phyloP scores from a whole-genome alignment of 2,329 filamentous ascomycete genomes.

The Aspergillus tubingensis region DNA sequence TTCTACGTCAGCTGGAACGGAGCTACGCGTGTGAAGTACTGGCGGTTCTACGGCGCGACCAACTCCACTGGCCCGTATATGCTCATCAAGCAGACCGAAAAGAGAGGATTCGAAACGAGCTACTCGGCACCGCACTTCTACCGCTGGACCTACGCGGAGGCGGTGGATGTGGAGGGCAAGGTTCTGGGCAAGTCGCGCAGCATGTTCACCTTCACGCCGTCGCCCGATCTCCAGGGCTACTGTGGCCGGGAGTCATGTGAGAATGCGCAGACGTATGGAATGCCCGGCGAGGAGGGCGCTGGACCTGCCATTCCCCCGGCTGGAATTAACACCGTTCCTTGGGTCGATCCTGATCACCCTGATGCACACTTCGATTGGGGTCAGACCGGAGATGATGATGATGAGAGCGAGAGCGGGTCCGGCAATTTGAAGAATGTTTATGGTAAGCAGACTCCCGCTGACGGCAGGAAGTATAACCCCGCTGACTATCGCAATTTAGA shows the following conservation, averaged over 20 bases:
- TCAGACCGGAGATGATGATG: slow-evolving; percentile 4
- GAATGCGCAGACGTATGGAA: slow-evolving; percentile 33
- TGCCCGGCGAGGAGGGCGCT: slow-evolving; percentile 30
- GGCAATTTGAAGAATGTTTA: slow-evolving; percentile 6
- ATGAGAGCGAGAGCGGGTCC: neutral
- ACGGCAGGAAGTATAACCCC: neutral
- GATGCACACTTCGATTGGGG: slow-evolving; percentile 23
- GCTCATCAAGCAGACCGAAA: slow-evolving; percentile 31
- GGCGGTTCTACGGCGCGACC: slow-evolving; percentile 38
- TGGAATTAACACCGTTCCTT: slow-evolving; percentile 36
- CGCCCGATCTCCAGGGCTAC: slow-evolving; percentile 34
- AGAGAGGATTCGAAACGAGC: slow-evolving; percentile 43
- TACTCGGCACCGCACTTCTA: slow-evolving; percentile 34
- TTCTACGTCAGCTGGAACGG: slow-evolving; percentile 47
- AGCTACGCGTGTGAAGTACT: slow-evolving; percentile 39
- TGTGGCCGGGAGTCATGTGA: slow-evolving; percentile 33
- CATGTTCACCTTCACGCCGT: slow-evolving; percentile 42
- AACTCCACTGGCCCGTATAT: slow-evolving; percentile 36
- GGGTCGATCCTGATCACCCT: slow-evolving; percentile 32
- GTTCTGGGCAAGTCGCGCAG: slow-evolving; percentile 37
- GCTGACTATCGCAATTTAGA: neutral
- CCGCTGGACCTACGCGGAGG: slow-evolving; percentile 39
- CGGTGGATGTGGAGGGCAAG: slow-evolving; percentile 34
- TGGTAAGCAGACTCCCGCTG: slow-evolving; percentile 12
- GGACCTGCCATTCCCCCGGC: slow-evolving; percentile 31